A percentile compares a stretch with the other conserved stretches of the same genome.
Evolutionary conservation across 2,329 filamentous ascomycete species (phyloP).

Genomic region (Fusarium solani-melongenae): DNA sequence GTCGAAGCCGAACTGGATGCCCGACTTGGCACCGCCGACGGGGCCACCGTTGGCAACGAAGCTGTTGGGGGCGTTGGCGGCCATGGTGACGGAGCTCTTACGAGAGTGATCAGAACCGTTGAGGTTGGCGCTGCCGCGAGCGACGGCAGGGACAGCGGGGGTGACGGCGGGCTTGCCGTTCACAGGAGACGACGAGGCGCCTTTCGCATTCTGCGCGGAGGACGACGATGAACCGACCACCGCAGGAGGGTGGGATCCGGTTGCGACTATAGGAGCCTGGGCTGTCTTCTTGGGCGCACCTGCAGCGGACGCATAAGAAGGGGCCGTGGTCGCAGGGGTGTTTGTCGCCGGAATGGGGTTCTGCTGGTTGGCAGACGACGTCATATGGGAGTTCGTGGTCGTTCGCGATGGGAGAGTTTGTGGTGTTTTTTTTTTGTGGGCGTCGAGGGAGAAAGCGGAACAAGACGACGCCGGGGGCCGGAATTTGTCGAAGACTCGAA

Average conservation of each 20-base stretch:
- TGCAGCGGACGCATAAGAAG: constrained; percentile 76
- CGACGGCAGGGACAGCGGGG: constrained; percentile 75
- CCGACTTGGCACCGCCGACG: constrained; percentile 67
- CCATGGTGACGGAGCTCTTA: constrained; percentile 93
- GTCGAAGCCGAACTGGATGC: constrained; percentile 86
- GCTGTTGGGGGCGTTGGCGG: constrained; percentile 80
- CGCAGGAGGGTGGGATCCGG: constrained; percentile 65
- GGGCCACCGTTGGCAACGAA: constrained; percentile 81
- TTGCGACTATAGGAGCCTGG: constrained; percentile 70
- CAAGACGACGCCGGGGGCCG: constrained; percentile 37
- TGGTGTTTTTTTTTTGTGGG: constrained; percentile 37
- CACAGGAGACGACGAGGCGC: constrained; percentile 79
- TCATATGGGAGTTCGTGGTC: constrained; percentile 60
- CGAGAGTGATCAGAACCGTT: constrained; percentile 85
- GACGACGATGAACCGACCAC: constrained; percentile 65
- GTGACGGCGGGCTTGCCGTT: constrained; percentile 83
- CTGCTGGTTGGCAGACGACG: constrained; percentile 68
- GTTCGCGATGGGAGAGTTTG: constrained; percentile 45
- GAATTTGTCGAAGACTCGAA: constrained; percentile 37
- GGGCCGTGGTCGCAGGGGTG: constrained; percentile 66
- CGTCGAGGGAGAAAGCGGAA: constrained; percentile 39
- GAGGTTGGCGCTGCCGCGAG: constrained; percentile 69
- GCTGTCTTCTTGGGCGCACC: constrained; percentile 71
- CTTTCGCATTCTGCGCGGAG: constrained; percentile 67
- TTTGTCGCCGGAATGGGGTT: constrained; percentile 67